Evolutionary conservation across 345 rosid species (phyloP).

Genomic region (Barbarea vulgaris): DNA sequence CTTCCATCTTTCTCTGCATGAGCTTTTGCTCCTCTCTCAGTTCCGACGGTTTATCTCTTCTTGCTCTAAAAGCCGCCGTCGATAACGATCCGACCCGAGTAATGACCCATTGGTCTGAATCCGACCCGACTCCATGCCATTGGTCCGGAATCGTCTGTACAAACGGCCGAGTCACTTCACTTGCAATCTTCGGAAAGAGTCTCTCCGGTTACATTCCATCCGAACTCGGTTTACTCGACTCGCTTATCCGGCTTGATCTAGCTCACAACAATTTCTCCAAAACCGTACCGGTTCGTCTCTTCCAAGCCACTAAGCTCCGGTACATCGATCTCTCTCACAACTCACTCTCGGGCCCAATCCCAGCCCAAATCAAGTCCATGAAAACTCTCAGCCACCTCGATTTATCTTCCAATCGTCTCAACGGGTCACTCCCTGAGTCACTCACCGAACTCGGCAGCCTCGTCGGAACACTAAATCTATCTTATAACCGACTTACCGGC

Average conservation of each 20-base stretch:
- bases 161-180: conserved; percentile 79
- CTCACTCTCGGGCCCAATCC: conserved; percentile 66
- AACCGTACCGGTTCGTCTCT: conserved; percentile 54
- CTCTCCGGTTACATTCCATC: conserved; percentile 80
- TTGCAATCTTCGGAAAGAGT: conserved; percentile 67
- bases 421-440: conserved; percentile 69
- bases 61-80: conserved; percentile 84
- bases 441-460: conserved; percentile 71
- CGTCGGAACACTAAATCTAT: conserved; percentile 73
- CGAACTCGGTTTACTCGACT: conserved; percentile 71
- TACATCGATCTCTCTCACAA: conserved; percentile 67
- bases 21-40: conserved; percentile 48
- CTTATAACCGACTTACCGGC: conserved; percentile 70
- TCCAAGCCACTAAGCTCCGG: conserved; percentile 70
- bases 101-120: conserved; percentile 78
- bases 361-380: conserved; percentile 70
- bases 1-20: conserved; percentile 26
- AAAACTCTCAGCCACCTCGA: conserved; percentile 70
- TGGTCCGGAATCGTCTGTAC: conserved; percentile 90
- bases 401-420: conserved; percentile 67
- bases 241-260: conserved; percentile 84
- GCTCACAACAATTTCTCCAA: conserved; percentile 83
- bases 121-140: conserved; percentile 72
- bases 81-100: conserved; percentile 48
- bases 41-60: conserved; percentile 87